These are phyloP conservation scores for Harringtonia aguacate DNA, from an alignment of 2,329 filamentous ascomycete species.

Conservation along the genomic window DNA sequence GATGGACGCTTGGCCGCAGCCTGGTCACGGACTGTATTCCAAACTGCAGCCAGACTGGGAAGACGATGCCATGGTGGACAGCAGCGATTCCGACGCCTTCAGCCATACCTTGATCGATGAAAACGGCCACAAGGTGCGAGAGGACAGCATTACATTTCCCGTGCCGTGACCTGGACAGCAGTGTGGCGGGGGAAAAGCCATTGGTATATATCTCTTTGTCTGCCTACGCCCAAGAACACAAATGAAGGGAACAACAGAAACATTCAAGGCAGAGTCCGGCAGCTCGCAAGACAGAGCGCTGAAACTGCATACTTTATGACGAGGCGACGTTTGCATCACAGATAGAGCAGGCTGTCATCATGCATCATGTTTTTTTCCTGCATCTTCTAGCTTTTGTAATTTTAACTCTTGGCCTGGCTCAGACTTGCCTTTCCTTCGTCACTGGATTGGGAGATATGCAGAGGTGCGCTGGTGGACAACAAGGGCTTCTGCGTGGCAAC, in stretches of 20 bases:
- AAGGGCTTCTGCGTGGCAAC: conserved; percentile 39
- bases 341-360: no score
- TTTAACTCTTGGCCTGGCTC: conserved; percentile 15
- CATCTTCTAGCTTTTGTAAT: background rate
- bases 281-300: no score
- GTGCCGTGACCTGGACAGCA: no score
- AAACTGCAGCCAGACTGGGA: conserved; percentile 19
- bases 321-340: no score
- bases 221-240: no score
- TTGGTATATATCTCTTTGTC: no score
- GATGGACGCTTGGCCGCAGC: conserved; percentile 11
- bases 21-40: conserved; percentile 13
- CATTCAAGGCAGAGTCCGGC: no score
- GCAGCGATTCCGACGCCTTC: conserved; percentile 23
- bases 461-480: conserved; percentile 13
- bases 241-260: no score
- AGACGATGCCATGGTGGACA: conserved; percentile 17
- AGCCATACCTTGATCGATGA: conserved; percentile 19
- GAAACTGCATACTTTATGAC: no score
- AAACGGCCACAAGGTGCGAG: background rate
- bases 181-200: no score
- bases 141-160: background rate
- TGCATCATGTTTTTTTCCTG: no score
- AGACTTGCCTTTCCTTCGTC: conserved; percentile 28
- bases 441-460: conserved; percentile 16